Conservation (phyloP, 352 stramenopile genomes). For the Phytopythium kandeliae region DNA sequence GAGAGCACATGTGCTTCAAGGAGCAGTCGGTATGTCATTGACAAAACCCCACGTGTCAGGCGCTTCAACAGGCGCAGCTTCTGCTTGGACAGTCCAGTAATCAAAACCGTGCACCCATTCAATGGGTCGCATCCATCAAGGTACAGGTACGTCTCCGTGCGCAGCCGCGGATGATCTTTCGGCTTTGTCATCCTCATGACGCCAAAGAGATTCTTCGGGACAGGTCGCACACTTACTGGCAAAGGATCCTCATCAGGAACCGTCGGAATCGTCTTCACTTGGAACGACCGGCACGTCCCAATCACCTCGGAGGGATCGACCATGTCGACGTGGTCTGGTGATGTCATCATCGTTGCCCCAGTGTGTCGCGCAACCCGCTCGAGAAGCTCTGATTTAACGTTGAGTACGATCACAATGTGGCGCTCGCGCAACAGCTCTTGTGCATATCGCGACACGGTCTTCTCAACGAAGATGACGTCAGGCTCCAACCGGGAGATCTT, state of each 20-base stretch:
- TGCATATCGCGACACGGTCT: slow-evolving; percentile 84
- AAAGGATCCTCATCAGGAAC: slow-evolving; percentile 32
- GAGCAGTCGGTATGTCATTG: slow-evolving; percentile 94
- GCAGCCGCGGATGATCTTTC: slow-evolving; percentile 17
- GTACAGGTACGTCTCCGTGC: slow-evolving; percentile 90
- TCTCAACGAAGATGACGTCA: slow-evolving; percentile 94
- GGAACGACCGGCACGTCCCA: slow-evolving; percentile 61
- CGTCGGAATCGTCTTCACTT: slow-evolving; percentile 50
- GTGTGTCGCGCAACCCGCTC: slow-evolving; percentile 92
- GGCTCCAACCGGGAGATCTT: slow-evolving; percentile 95
- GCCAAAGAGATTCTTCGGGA: slow-evolving; percentile 15
- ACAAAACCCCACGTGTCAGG: slow-evolving; percentile 88
- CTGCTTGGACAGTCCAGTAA: slow-evolving; percentile 86
- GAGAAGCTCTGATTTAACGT: slow-evolving; percentile 92
- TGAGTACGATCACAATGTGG: slow-evolving; percentile 91
- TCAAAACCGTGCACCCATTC: slow-evolving; percentile 92
- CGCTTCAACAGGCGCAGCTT: slow-evolving; percentile 92
- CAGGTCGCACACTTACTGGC: not conserved
- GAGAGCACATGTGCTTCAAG: slow-evolving; percentile 94
- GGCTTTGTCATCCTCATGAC: slow-evolving; percentile 22
- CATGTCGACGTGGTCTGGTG: slow-evolving; percentile 90
- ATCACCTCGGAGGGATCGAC: slow-evolving; percentile 41
- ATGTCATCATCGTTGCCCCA: slow-evolving; percentile 88
- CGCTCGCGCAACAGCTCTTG: slow-evolving; percentile 91
- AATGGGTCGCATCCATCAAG: slow-evolving; percentile 93